These are phyloP conservation scores for Moesziomyces parantarcticus DNA, from an alignment of 1,284 basidiomycete genomes.

Conservation along the genomic window DNA sequence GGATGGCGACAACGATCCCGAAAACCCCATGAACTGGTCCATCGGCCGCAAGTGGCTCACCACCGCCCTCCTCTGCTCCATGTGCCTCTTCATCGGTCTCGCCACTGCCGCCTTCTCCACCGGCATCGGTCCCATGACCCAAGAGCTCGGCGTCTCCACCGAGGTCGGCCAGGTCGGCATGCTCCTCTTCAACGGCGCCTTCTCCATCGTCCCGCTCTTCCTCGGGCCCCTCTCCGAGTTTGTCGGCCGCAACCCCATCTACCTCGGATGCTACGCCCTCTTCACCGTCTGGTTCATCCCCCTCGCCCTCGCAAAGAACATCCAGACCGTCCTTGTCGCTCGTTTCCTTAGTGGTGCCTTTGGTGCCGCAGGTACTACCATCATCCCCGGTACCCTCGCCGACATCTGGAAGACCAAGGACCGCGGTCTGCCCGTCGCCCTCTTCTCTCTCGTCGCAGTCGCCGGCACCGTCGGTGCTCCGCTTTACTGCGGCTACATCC, in stretches of 20 bases:
- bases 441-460: conserved; percentile 67
- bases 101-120: conserved; percentile 65
- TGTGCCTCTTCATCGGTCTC: conserved; percentile 65
- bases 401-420: conserved; percentile 65
- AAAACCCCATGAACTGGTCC: conserved; percentile 61
- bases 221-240: conserved; percentile 67
- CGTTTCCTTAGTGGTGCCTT: conserved; percentile 65
- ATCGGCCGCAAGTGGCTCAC: conserved; percentile 50
- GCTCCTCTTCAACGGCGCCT: conserved; percentile 62
- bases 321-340: conserved; percentile 62
- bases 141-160: conserved; percentile 59
- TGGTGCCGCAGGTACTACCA: conserved; percentile 64
- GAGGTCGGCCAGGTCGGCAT: conserved; percentile 66
- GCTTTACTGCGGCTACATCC: conserved; percentile 64
- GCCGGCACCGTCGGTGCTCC: conserved; percentile 61
- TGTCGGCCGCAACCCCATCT: conserved; percentile 65
- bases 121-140: conserved; percentile 59
- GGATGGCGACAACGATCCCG: conserved; percentile 56
- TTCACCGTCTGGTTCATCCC: conserved; percentile 66
- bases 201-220: conserved; percentile 59
- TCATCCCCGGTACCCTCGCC: conserved; percentile 50
- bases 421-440: conserved; percentile 61
- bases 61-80: conserved; percentile 59
- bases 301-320: conserved; percentile 64
- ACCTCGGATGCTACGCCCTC: conserved; percentile 62